Evolutionary conservation across 2,329 filamentous ascomycete genomes (phyloP).

Genomic region (Trichoderma guizhouense): DNA sequence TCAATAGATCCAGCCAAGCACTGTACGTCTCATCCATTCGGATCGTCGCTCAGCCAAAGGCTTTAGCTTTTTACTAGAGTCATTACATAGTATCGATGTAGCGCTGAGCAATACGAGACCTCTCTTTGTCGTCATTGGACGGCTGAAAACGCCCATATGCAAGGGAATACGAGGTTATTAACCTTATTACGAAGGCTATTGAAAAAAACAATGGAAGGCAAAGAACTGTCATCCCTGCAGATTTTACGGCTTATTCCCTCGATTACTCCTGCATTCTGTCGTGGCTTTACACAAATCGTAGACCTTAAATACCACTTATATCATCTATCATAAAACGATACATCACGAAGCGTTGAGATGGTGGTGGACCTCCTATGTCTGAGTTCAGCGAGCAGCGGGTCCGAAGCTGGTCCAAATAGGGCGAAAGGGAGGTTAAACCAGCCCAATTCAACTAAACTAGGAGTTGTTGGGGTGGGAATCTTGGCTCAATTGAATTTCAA

Average conservation of each 20-base stretch:
- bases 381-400: not conserved
- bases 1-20: constrained; percentile 14
- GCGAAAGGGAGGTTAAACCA: not conserved
- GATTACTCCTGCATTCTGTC: not conserved
- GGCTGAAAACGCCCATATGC: constrained; percentile 2
- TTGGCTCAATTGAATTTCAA: not conserved
- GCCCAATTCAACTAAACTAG: not conserved
- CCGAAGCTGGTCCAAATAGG: not conserved
- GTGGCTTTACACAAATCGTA: not conserved
- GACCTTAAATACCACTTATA: not conserved
- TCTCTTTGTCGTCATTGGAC: constrained; percentile 7
- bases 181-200: constrained; percentile 12
- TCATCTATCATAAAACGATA: not conserved
- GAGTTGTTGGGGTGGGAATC: not conserved
- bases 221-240: not conserved
- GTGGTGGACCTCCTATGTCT: not conserved
- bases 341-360: not conserved
- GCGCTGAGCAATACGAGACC: constrained; percentile 13
- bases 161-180: constrained; percentile 16
- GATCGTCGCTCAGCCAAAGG: not conserved
- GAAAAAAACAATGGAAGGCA: not conserved
- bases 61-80: constrained; percentile 14
- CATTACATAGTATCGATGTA: not conserved
- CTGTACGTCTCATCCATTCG: constrained; percentile 12
- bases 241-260: not conserved